Evolutionary conservation across 2,329 filamentous ascomycete genomes (phyloP).

Genomic region (Aspergillus flavus): DNA sequence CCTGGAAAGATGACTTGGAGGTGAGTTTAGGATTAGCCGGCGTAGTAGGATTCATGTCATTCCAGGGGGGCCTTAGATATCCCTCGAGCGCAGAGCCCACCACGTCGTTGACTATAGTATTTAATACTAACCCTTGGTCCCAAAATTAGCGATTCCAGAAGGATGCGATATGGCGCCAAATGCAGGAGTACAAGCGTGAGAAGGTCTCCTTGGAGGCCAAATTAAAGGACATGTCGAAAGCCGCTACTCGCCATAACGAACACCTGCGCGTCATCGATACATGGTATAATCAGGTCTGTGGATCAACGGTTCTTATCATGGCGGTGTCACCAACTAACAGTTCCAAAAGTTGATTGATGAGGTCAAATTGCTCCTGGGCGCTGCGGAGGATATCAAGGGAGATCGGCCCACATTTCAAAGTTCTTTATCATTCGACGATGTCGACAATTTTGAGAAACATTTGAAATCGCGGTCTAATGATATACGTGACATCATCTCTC

Average conservation of each 20-base stretch:
- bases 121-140: conserved; percentile 26
- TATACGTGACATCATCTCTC: conserved; percentile 73
- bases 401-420: conserved; percentile 49
- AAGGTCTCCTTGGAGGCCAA: conserved; percentile 79
- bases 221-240: conserved; percentile 77
- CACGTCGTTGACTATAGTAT: background rate
- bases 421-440: conserved; percentile 58
- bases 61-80: conserved; percentile 14
- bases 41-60: conserved; percentile 7
- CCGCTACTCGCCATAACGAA: conserved; percentile 82
- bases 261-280: conserved; percentile 87
- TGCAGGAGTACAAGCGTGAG: conserved; percentile 96
- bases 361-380: conserved; percentile 45
- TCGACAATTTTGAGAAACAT: conserved; percentile 72
- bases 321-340: conserved; percentile 18
- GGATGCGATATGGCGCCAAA: conserved; percentile 94
- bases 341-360: conserved; percentile 48
- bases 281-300: conserved; percentile 88
- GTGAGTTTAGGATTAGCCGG: conserved; percentile 54
- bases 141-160: conserved; percentile 77
- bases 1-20: conserved; percentile 71
- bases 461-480: conserved; percentile 73
- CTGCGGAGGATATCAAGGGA: conserved; percentile 32
- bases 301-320: background rate
- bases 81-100: conserved; percentile 10